These are phyloP conservation scores for Aspergillus nanangensis DNA, from an alignment of 495 filamentous ascomycete genomes.

Conservation along the genomic window DNA sequence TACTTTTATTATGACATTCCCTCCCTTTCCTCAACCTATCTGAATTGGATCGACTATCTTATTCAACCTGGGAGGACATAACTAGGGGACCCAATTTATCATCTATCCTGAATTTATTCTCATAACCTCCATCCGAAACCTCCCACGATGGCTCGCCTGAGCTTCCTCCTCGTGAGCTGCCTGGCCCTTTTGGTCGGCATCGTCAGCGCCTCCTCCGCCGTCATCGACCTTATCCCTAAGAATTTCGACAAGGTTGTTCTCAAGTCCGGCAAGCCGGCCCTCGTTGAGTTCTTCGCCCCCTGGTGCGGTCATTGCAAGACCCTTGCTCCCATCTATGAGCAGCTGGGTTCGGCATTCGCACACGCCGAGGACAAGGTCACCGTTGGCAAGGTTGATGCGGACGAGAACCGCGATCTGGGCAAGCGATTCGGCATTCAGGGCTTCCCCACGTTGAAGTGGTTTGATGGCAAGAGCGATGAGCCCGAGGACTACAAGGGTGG, in stretches of 20 bases:
- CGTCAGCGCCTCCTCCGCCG: slow-evolving; percentile 45
- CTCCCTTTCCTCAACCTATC: neutral
- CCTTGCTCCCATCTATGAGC: slow-evolving; percentile 90
- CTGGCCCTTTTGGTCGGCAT: slow-evolving; percentile 38
- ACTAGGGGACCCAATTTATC: neutral
- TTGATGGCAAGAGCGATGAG: slow-evolving; percentile 90
- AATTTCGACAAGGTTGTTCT: slow-evolving; percentile 92
- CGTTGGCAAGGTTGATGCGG: slow-evolving; percentile 94
- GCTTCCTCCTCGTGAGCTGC: slow-evolving; percentile 39
- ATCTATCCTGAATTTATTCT: neutral
- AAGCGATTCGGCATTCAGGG: slow-evolving; percentile 84
- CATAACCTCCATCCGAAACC: neutral
- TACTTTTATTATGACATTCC: too few relatives aligned
- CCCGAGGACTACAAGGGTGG: slow-evolving; percentile 83
- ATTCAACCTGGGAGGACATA: too few relatives aligned
- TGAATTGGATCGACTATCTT: too few relatives aligned
- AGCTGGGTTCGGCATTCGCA: slow-evolving; percentile 72
- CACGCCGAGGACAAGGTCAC: slow-evolving; percentile 75
- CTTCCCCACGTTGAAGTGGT: slow-evolving; percentile 97
- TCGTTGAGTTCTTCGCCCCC: slow-evolving; percentile 98
- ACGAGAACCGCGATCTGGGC: slow-evolving; percentile 78
- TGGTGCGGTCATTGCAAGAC: slow-evolving; percentile 99
- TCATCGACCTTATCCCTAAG: slow-evolving; percentile 77
- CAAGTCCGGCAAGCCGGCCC: slow-evolving; percentile 86
- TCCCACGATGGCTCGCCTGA: slow-evolving; percentile 43